phyloP scores from a whole-genome alignment of 768 basidiomycete species.

The Podaxis sp. region DNA sequence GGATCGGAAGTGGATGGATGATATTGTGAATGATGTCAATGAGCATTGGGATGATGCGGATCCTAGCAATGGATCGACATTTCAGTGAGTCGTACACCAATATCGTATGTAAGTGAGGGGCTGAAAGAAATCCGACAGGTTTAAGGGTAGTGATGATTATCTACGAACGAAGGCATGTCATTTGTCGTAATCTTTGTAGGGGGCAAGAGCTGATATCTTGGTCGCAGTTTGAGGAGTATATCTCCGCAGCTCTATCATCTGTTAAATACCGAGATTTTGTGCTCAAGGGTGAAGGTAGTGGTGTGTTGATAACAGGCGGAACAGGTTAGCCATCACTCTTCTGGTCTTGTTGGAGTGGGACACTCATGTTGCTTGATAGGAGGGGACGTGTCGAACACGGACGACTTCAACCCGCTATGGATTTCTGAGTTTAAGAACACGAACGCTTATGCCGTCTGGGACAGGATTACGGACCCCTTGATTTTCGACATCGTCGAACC shows the following conservation, averaged over 20 bases:
- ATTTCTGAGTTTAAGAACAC: constrained; percentile 86
- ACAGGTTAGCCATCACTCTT: constrained; percentile 36
- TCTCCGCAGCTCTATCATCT: constrained; percentile 81
- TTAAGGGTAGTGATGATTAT: constrained; percentile 96
- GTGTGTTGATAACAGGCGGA: constrained; percentile 69
- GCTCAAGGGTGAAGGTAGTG: constrained; percentile 59
- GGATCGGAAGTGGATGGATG: constrained; percentile 98
- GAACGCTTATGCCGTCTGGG: constrained; percentile 88
- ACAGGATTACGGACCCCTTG: constrained; percentile 84
- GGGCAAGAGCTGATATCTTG: background rate
- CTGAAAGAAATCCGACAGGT: constrained; percentile 45
- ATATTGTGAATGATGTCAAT: constrained; percentile 84
- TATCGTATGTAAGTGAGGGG: background rate
- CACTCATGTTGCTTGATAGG: constrained; percentile 27
- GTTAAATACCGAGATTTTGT: constrained; percentile 91
- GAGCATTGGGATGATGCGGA: constrained; percentile 74
- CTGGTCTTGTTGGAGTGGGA: background rate
- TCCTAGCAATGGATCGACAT: constrained; percentile 49
- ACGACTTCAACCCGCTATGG: constrained; percentile 90
- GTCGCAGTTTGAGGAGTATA: constrained; percentile 87
- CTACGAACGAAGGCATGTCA: constrained; percentile 72
- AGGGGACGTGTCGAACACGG: constrained; percentile 55
- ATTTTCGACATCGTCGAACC: constrained; percentile 97
- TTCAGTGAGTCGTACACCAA: constrained; percentile 54
- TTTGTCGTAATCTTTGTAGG: background rate